phyloP scores from a whole-genome alignment of 257 asterid species.

The Prunella vulgaris region DNA sequence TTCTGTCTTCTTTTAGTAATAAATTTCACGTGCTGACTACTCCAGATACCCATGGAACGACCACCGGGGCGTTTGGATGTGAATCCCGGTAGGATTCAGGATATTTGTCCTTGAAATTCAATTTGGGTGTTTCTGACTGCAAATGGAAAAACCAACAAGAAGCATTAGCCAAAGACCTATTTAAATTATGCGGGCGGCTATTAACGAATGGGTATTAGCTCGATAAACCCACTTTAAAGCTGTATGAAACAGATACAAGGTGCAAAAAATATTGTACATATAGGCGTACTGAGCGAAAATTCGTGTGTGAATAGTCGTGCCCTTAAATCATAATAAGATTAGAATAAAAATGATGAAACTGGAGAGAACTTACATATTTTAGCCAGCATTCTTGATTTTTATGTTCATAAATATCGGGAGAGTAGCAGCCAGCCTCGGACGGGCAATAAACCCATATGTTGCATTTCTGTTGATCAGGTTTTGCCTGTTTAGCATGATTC shows the following conservation, averaged over 20 bases:
- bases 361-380: conserved; percentile 56
- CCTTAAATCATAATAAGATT: neutral
- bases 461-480: conserved; percentile 57
- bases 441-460: conserved; percentile 96
- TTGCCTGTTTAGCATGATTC: conserved; percentile 69
- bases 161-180: neutral
- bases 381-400: conserved; percentile 92
- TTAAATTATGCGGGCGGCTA: too few relatives aligned
- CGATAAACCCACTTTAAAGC: too few relatives aligned
- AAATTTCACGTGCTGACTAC: conserved; percentile 36
- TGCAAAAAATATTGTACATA: too few relatives aligned
- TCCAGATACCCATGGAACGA: conserved; percentile 92
- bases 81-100: conserved; percentile 65
- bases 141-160: conserved; percentile 11
- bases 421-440: conserved; percentile 70
- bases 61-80: conserved; percentile 70
- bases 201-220: too few relatives aligned
- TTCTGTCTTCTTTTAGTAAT: neutral
- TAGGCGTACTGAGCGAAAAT: too few relatives aligned
- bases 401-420: conserved; percentile 88
- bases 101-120: conserved; percentile 67
- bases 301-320: too few relatives aligned
- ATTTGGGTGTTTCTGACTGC: conserved; percentile 73
- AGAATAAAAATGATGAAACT: neutral
- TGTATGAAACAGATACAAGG: too few relatives aligned